Evolutionary conservation across 2,329 filamentous ascomycete genomes (phyloP).

Genomic region (Orbilia blumenaviensis): DNA sequence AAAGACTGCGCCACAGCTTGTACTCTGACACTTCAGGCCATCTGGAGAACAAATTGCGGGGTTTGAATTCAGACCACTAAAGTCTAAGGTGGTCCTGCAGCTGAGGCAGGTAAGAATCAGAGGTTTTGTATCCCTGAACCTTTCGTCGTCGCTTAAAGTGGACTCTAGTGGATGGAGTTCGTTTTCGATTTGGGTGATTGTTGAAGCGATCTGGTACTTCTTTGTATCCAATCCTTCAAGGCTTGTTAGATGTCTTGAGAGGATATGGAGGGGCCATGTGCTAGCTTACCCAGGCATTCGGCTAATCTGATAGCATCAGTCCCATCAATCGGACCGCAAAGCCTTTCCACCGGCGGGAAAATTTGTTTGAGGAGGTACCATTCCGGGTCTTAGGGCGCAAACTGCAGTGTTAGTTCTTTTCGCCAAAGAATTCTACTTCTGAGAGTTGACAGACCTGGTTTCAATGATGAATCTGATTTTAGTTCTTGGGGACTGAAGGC

Average conservation of each 20-base stretch:
- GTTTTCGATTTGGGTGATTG: constrained; percentile 61
- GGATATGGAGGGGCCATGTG: neutral
- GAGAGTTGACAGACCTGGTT: constrained; percentile 64
- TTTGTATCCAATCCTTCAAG: constrained; percentile 75
- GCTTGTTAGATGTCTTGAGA: neutral
- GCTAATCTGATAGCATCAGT: constrained; percentile 90
- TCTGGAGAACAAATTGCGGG: constrained; percentile 72
- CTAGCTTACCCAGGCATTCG: constrained; percentile 79
- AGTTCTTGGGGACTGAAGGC: constrained; percentile 88
- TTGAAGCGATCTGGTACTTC: constrained; percentile 79
- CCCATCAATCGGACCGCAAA: constrained; percentile 93
- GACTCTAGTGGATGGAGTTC: constrained; percentile 88
- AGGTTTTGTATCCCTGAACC: constrained; percentile 82
- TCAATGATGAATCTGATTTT: constrained; percentile 77
- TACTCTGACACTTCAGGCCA: constrained; percentile 75
- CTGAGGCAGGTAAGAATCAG: constrained; percentile 80
- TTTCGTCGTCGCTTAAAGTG: constrained; percentile 88
- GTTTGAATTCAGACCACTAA: constrained; percentile 76
- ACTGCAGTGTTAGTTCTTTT: neutral
- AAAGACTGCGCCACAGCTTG: constrained; percentile 72
- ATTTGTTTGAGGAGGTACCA: constrained; percentile 99
- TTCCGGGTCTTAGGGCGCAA: constrained; percentile 74
- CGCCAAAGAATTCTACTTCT: neutral
- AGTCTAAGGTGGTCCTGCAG: constrained; percentile 77
- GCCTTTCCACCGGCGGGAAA: constrained; percentile 94